Base-by-base conservation (phyloP, 345 rosid genomes). In the Salix dunnii region DNA sequence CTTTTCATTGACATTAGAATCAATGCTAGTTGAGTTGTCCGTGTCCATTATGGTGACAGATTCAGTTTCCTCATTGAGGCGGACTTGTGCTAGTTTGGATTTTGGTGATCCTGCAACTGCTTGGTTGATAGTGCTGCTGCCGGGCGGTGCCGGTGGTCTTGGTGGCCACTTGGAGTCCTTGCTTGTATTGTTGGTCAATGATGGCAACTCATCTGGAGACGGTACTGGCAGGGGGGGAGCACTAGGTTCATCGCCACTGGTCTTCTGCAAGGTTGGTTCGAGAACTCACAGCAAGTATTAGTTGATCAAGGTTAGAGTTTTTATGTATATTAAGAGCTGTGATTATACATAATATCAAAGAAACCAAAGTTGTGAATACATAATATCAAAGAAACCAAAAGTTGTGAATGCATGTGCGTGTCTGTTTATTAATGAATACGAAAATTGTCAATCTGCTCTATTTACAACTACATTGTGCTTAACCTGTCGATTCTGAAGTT, bases 181-280 rank as follows among this genome's bases (percentile, higher is more conserved):
- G 77, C 30, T 68, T 20, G 21, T 33, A 31, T 43, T 64, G n/a
- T 13, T 71, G 76, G 20, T 27, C 73, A 68, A 25, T 40, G 78
- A 55, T 2, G 73, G 77, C 3, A 71, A 61, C 66, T 73, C 82
- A 76, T 61, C 75, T 36, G 74, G 14, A 13, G 78, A 74, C 13
- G n/a, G n/a, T n/a, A n/a, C n/a, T n/a, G n/a, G n/a, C n/a, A n/a
- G n/a, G n/a, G n/a, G n/a, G n/a, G 72, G 73, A 31, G 81, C 66
- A 30, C 72, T 76, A 11, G 75, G 83, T 68, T 76, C 73, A 21
- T 72, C 28, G 25, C 68, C 25, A 1, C 70, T 55, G 25, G 42
- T 28, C 66, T 75, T 82, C 87, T 85, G 85, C 82, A 80, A 71
- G 61, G 27, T 75, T 58, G 66, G 75, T 73, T 73, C 46, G 74